Percentiles rank a stretch among this genome's conserved stretches.
Conservation (phyloP, 1,284 basidiomycete species). For the Irpex sp. region DNA sequence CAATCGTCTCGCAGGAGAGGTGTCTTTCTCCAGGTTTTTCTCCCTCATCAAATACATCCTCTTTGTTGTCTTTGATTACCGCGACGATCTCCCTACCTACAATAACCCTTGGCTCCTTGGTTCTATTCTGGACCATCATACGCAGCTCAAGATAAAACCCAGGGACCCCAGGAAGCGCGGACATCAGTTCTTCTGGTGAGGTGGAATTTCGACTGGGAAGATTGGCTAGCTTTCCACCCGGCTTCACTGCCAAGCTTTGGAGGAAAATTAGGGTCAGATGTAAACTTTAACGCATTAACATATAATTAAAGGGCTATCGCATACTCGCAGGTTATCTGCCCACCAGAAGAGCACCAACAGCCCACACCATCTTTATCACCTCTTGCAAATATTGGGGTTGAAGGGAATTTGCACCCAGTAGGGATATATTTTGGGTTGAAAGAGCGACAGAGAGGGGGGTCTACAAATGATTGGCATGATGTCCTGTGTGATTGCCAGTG, state of each 20-base stretch:
- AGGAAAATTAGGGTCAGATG: background rate
- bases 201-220: background rate
- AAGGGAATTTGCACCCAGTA: background rate
- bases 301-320: background rate
- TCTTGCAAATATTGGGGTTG: background rate
- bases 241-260: background rate
- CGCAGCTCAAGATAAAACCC: background rate
- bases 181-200: background rate
- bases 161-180: background rate
- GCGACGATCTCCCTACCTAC: background rate
- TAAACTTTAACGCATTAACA: background rate
- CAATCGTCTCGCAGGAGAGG: background rate
- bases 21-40: background rate
- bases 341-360: background rate
- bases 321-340: background rate
- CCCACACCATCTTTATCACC: background rate
- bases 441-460: background rate
- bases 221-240: background rate
- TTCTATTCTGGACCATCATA: background rate
- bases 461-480: background rate
- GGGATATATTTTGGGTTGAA: background rate
- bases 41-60: background rate
- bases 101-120: background rate
- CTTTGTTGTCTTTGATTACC: background rate
- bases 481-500: background rate